A percentile compares a stretch with the other conserved stretches of the same genome.
Evolutionary conservation across 129 eudicot species (phyloP).

Genomic region (Calendula officinalis): DNA sequence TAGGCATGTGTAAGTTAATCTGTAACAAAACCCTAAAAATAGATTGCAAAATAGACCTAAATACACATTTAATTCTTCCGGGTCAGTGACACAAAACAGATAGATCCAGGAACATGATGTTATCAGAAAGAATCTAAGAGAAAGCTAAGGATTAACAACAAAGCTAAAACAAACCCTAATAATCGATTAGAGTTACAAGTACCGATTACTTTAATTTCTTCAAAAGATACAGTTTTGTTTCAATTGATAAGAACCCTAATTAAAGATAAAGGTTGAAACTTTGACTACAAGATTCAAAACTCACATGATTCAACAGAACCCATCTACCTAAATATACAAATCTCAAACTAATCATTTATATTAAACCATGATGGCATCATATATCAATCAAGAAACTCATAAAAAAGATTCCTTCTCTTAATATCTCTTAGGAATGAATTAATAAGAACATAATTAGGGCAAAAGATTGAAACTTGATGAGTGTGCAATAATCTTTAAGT

Average conservation of each 20-base stretch:
- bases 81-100: neutral
- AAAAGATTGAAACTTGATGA: neutral
- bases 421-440: neutral
- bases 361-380: neutral
- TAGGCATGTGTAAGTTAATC: too few species aligned
- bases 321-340: neutral
- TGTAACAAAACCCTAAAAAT: too few species aligned
- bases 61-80: neutral
- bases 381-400: neutral
- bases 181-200: neutral
- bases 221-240: neutral
- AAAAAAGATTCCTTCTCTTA: neutral
- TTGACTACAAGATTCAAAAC: constrained; percentile 4
- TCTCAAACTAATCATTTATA: neutral
- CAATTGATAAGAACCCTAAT: constrained; percentile 4
- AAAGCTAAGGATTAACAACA: neutral
- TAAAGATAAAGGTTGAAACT: neutral
- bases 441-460: neutral
- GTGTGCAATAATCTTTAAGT: neutral
- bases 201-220: neutral
- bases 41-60: neutral
- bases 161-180: too few species aligned
- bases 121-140: constrained; percentile 4
- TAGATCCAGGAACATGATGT: constrained; percentile 18
- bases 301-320: neutral